Conservation (phyloP, 257 asterid species). For the Solanum chaucha region DNA sequence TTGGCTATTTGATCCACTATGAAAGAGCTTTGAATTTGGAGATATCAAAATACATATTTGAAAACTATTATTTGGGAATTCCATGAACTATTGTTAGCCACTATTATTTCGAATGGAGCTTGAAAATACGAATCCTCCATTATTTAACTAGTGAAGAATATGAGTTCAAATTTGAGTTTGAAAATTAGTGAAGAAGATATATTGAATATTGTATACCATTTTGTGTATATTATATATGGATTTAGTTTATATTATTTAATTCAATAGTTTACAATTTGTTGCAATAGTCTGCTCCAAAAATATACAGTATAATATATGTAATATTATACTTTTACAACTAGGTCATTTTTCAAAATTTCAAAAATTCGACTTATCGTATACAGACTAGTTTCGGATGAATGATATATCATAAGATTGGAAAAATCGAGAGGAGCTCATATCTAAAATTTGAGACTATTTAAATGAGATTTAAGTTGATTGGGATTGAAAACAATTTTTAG, state of each 20-base stretch:
- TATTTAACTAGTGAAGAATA: not conserved
- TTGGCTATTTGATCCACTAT: not conserved
- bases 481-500: too few relatives aligned
- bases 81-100: not conserved
- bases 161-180: not conserved
- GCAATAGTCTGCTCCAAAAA: not conserved
- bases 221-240: not conserved
- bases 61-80: not conserved
- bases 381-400: too few relatives aligned
- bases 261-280: not conserved
- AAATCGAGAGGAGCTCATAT: too few relatives aligned
- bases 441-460: too few relatives aligned
- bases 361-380: too few relatives aligned
- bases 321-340: not conserved
- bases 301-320: too few relatives aligned
- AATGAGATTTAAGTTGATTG: too few relatives aligned
- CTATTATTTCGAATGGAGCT: not conserved
- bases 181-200: not conserved
- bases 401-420: too few relatives aligned
- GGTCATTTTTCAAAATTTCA: not conserved
- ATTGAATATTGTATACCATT: not conserved
- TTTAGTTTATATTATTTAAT: not conserved
- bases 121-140: not conserved
- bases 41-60: not conserved
- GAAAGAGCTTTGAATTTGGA: not conserved